phyloP scores from a whole-genome alignment of 257 asterid genomes.

The Penstemon eatonii region DNA sequence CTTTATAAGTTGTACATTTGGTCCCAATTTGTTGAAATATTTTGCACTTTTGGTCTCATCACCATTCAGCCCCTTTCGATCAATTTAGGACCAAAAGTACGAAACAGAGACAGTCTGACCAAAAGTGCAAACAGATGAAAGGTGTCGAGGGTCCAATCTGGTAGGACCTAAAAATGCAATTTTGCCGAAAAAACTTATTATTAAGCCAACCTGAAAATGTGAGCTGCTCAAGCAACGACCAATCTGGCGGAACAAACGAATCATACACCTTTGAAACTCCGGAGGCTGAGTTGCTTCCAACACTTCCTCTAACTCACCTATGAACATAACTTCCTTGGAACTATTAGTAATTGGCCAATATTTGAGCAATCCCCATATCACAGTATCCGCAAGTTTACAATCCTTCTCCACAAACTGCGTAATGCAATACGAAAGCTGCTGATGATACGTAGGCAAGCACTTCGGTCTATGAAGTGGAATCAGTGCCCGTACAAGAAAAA shows the following conservation, averaged over 20 bases:
- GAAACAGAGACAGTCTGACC: too few relatives aligned
- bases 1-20: too few relatives aligned
- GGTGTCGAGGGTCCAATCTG: neutral
- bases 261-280: constrained; percentile 61
- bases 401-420: constrained; percentile 63
- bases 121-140: neutral
- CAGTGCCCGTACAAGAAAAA: constrained; percentile 66
- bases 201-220: constrained; percentile 54
- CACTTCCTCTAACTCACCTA: constrained; percentile 60
- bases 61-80: too few relatives aligned
- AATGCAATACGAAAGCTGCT: constrained; percentile 59
- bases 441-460: constrained; percentile 53
- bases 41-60: too few relatives aligned
- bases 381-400: constrained; percentile 60
- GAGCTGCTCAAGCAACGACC: constrained; percentile 49
- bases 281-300: constrained; percentile 59
- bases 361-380: constrained; percentile 50
- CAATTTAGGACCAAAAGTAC: too few relatives aligned
- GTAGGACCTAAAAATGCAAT: neutral
- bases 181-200: neutral
- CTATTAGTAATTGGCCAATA: constrained; percentile 70
- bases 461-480: constrained; percentile 84
- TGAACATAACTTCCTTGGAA: constrained; percentile 66
- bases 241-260: constrained; percentile 50
- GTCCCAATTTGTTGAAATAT: too few relatives aligned